Base-by-base conservation (phyloP, 805 yeast genomes). In the Isabelozyma pseudorhagii region DNA sequence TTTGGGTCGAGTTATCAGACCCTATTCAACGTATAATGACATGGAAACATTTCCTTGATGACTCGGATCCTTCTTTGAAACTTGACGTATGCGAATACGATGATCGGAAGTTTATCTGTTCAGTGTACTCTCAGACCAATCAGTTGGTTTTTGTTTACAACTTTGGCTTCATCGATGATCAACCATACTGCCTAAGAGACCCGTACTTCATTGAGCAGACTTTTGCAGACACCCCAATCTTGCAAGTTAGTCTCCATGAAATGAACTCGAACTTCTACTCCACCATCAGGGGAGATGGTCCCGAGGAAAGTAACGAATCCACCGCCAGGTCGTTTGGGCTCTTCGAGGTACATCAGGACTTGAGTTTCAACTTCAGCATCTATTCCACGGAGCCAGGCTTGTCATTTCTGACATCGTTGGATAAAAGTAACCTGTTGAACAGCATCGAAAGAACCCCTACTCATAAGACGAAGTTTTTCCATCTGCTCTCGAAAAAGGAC, bases 31-130 rank as follows among this genome's bases (percentile, higher is more conserved):
- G 87, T 50, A 51, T 80, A 2, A 58, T 89, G 1, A 79, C 92
- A 0, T 87, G 96, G 92, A 85, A 84, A 52, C 97, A 90, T 63
- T 79, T 68, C 51, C 64, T 87, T 18, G 75, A 77, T 41, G 72
- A 78, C 7, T 54, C 62, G 0, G 96, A 89, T 55, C 76, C 78
- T 1, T 75, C 89, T 0, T 55, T 84, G 48, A 67, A 62, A 46
- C 49, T 86, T 47, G 54, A 62, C 2, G 59, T 75, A 1, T 60
- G 66, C 10, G 47, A 58, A 8, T 40, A 62, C 3, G 57, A 55
- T 10, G 50, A 51, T 50, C 63, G 50, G 8, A 40, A 46, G 6
- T 66, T 55, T 46, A 40, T 58, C 18, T 68, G 73, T 43, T 38
- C 59, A 25, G 49, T 72, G 1, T 64, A 62, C 48, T 65, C 71